Evolutionary conservation across 1,139 yeast species (phyloP).

Genomic region (Lodderomyces orthopsilosis): DNA sequence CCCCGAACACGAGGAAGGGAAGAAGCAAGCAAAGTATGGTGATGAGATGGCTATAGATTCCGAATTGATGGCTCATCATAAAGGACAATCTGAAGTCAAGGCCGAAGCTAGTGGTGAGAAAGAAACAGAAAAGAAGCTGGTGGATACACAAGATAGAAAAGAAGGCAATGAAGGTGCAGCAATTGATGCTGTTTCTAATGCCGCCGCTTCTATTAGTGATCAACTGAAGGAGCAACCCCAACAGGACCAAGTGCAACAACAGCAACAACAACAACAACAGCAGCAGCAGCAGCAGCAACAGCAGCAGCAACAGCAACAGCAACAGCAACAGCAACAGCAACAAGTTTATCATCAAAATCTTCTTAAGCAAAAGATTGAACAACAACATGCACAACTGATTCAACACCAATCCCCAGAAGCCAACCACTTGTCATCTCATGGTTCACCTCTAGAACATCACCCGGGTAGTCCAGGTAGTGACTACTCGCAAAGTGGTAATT

Average conservation of each 20-base stretch:
- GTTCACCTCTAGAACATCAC: conserved; percentile 2
- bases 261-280: too few species aligned
- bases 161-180: conserved; percentile 1
- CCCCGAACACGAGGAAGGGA: conserved; percentile 19
- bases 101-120: background rate
- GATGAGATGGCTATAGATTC: conserved; percentile 46
- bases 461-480: conserved; percentile 1
- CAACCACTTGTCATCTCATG: background rate
- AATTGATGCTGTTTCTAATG: conserved; percentile 2
- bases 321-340: conserved; percentile 5
- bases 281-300: conserved; percentile 2
- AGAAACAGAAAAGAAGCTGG: conserved; percentile 5
- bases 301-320: conserved; percentile 3
- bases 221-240: conserved; percentile 6
- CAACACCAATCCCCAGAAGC: conserved; percentile 31
- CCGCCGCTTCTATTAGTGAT: background rate
- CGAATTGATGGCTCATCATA: conserved; percentile 46
- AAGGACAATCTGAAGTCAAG: conserved; percentile 17
- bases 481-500: background rate
- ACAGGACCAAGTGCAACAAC: too few species aligned
- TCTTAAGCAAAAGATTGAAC: conserved; percentile 8
- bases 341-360: conserved; percentile 4
- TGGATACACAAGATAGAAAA: background rate
- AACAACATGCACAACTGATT: conserved; percentile 14
- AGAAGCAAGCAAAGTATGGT: conserved; percentile 27